A percentile compares a stretch with the other conserved stretches of the same genome.
These are phyloP conservation scores for Naegleria fowleri DNA, from an alignment of 208 protist species.

Conservation along the genomic window DNA sequence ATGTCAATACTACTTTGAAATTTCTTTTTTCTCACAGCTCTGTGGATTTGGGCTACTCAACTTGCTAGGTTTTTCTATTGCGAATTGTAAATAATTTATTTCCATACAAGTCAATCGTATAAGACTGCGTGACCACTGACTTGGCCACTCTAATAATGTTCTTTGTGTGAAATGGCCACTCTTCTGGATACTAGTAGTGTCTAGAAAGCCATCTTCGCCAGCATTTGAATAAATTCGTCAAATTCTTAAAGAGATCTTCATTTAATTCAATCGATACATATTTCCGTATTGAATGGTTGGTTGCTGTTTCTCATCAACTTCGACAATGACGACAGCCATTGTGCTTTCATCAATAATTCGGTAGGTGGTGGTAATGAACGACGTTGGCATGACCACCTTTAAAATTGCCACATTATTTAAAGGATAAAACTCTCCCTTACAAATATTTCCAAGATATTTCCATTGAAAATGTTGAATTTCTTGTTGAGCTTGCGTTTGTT, in stretches of 20 bases:
- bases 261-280: slow-evolving; percentile 20
- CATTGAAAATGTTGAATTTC: background rate
- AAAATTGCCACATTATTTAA: background rate
- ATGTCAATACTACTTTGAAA: too few species aligned
- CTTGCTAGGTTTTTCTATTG: too few species aligned
- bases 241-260: background rate
- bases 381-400: background rate
- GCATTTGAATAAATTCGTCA: background rate
- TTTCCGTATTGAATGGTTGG: slow-evolving; percentile 31
- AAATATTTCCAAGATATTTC: background rate
- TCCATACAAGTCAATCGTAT: too few species aligned
- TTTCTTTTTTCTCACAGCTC: too few species aligned
- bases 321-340: slow-evolving; percentile 1
- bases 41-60: too few species aligned
- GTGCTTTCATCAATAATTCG: slow-evolving; percentile 15
- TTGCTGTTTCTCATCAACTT: background rate
- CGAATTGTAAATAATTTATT: too few species aligned
- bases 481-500: background rate
- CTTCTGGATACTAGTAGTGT: background rate
- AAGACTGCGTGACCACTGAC: too few species aligned
- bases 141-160: too few species aligned
- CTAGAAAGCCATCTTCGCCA: background rate
- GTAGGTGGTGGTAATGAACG: background rate
- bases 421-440: background rate
- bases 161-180: too few species aligned